These are phyloP conservation scores for Takashimella koratensis DNA, from an alignment of 1,284 basidiomycete species.

Conservation along the genomic window DNA sequence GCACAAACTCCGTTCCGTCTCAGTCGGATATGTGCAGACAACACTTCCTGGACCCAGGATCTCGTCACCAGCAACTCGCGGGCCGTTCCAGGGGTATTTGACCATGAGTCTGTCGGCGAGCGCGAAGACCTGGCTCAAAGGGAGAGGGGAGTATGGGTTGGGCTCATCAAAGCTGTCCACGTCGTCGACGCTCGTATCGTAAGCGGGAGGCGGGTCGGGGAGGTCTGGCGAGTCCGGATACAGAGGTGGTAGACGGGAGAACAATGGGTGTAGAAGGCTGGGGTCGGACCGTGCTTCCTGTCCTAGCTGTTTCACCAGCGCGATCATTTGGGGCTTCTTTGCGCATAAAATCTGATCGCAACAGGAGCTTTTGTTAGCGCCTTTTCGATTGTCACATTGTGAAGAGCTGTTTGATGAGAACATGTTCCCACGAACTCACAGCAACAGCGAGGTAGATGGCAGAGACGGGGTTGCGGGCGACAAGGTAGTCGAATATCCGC, in stretches of 20 bases:
- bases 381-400: neutral
- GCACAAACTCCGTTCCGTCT: slow-evolving; percentile 11
- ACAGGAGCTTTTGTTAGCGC: neutral
- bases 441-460: slow-evolving; percentile 77
- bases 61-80: slow-evolving; percentile 33
- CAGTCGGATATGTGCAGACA: slow-evolving; percentile 35
- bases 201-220: slow-evolving; percentile 7
- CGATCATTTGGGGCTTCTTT: slow-evolving; percentile 45
- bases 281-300: slow-evolving; percentile 40
- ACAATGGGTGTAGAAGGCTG: slow-evolving; percentile 64
- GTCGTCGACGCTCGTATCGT: neutral
- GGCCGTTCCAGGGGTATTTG: slow-evolving; percentile 39
- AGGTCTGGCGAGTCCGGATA: slow-evolving; percentile 45
- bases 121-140: slow-evolving; percentile 39
- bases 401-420: neutral
- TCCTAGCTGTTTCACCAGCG: slow-evolving; percentile 31
- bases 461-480: slow-evolving; percentile 73
- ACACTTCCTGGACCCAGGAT: slow-evolving; percentile 43
- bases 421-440: slow-evolving; percentile 55
- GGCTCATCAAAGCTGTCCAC: slow-evolving; percentile 14
- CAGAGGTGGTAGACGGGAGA: slow-evolving; percentile 67
- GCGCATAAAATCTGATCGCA: slow-evolving; percentile 41
- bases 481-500: slow-evolving; percentile 80
- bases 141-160: slow-evolving; percentile 41
- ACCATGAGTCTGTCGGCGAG: slow-evolving; percentile 38